These are phyloP conservation scores for Phialophora expanda DNA, from an alignment of 2,329 filamentous ascomycete species.

Conservation along the genomic window DNA sequence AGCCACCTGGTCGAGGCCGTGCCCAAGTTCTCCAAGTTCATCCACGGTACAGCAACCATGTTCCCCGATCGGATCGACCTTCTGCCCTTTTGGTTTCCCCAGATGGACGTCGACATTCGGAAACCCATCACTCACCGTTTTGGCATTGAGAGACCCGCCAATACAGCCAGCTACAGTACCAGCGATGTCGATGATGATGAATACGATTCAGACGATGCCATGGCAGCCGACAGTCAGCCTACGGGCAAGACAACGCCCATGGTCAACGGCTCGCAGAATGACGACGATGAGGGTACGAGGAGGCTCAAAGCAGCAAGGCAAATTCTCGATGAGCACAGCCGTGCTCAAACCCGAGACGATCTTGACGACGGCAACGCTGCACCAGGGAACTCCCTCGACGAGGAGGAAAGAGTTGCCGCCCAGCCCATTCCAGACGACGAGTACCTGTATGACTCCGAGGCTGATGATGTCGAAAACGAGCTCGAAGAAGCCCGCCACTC, in stretches of 20 bases:
- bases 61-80: slow-evolving; percentile 88
- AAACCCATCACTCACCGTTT: slow-evolving; percentile 89
- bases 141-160: slow-evolving; percentile 80
- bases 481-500: slow-evolving; percentile 77
- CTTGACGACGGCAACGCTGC: slow-evolving; percentile 43
- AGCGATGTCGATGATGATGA: slow-evolving; percentile 77
- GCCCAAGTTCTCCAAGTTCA: slow-evolving; percentile 99
- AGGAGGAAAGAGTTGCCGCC: slow-evolving; percentile 80
- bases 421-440: slow-evolving; percentile 60
- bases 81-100: slow-evolving; percentile 95
- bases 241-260: slow-evolving; percentile 37
- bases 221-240: slow-evolving; percentile 38
- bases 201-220: slow-evolving; percentile 69
- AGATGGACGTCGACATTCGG: slow-evolving; percentile 97
- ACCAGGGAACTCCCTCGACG: slow-evolving; percentile 63
- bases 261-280: slow-evolving; percentile 42
- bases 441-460: slow-evolving; percentile 87
- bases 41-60: slow-evolving; percentile 87
- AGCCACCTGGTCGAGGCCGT: slow-evolving; percentile 98
- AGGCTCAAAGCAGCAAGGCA: slow-evolving; percentile 58
- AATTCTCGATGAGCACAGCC: slow-evolving; percentile 57
- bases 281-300: slow-evolving; percentile 46
- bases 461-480: slow-evolving; percentile 74
- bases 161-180: slow-evolving; percentile 75
- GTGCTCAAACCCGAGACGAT: slow-evolving; percentile 42